A percentile compares a stretch with the other conserved stretches of the same genome.
These are phyloP conservation scores for Aspergillus sp. DNA, from an alignment of 2,329 filamentous ascomycete genomes.

Conservation along the genomic window DNA sequence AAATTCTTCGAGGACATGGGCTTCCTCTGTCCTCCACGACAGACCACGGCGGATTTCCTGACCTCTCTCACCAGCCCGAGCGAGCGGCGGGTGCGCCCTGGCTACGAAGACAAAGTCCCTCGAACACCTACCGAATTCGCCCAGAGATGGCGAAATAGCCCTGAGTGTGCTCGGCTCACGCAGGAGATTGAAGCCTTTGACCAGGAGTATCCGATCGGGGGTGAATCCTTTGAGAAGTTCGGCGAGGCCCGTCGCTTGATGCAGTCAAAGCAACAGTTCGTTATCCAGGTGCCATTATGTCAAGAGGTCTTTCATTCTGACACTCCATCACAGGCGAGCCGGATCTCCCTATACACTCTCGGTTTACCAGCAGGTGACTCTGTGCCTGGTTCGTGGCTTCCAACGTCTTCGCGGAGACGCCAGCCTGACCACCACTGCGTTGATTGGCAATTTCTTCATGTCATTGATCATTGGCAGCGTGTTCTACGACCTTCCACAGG, in stretches of 20 bases:
- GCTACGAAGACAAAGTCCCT: constrained; percentile 64
- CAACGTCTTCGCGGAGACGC: constrained; percentile 74
- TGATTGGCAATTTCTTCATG: constrained; percentile 70
- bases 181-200: constrained; percentile 47
- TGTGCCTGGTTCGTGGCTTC: constrained; percentile 81
- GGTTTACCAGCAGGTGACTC: constrained; percentile 68
- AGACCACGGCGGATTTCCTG: constrained; percentile 70
- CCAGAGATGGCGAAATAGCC: constrained; percentile 54
- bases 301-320: too few relatives aligned
- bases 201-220: constrained; percentile 42
- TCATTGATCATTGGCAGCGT: constrained; percentile 75
- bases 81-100: constrained; percentile 59
- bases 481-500: constrained; percentile 70
- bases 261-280: constrained; percentile 42
- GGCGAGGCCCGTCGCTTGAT: constrained; percentile 42
- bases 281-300: too few relatives aligned
- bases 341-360: constrained; percentile 83
- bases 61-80: constrained; percentile 67
- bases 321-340: constrained; percentile 47
- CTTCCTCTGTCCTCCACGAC: constrained; percentile 66
- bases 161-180: constrained; percentile 45
- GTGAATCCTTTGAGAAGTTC: constrained; percentile 41
- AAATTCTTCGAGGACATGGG: constrained; percentile 68
- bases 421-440: constrained; percentile 67
- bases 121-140: constrained; percentile 70